A percentile compares a stretch with the other conserved stretches of the same genome.
Evolutionary conservation across 129 eudicot genomes (phyloP).

Genomic region (Escallonia herrerae): DNA sequence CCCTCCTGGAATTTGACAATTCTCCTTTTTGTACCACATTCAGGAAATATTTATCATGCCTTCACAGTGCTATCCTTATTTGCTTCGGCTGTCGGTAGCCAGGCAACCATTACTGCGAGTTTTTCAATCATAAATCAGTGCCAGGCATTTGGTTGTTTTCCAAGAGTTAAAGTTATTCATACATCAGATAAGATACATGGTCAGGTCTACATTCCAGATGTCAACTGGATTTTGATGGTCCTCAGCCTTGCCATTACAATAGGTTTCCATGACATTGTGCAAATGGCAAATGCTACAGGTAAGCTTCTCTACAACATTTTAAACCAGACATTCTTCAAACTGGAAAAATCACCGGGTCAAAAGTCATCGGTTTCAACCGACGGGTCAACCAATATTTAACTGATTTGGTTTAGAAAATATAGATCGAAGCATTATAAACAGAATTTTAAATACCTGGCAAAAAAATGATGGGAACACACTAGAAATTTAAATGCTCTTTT

Average conservation of each 20-base stretch:
- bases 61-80: conserved; percentile 43
- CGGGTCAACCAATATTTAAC: too few relatives aligned
- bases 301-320: neutral
- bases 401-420: too few relatives aligned
- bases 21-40: neutral
- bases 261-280: conserved; percentile 57
- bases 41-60: conserved; percentile 32
- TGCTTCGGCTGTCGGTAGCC: conserved; percentile 88
- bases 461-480: too few relatives aligned
- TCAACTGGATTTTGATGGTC: conserved; percentile 76
- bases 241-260: conserved; percentile 62
- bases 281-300: conserved; percentile 77
- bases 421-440: too few relatives aligned
- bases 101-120: conserved; percentile 83
- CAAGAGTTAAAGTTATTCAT: conserved; percentile 77
- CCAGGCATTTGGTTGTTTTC: conserved; percentile 75
- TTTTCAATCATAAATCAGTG: conserved; percentile 93
- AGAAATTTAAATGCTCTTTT: too few relatives aligned
- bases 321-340: too few relatives aligned
- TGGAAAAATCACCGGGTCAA: too few relatives aligned
- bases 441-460: too few relatives aligned
- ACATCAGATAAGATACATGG: conserved; percentile 75
- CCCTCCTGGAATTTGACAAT: neutral
- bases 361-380: too few relatives aligned
- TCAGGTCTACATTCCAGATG: conserved; percentile 79